Evolutionary conservation across 1,284 basidiomycete species (phyloP).

Genomic region (Malassezia japonica): DNA sequence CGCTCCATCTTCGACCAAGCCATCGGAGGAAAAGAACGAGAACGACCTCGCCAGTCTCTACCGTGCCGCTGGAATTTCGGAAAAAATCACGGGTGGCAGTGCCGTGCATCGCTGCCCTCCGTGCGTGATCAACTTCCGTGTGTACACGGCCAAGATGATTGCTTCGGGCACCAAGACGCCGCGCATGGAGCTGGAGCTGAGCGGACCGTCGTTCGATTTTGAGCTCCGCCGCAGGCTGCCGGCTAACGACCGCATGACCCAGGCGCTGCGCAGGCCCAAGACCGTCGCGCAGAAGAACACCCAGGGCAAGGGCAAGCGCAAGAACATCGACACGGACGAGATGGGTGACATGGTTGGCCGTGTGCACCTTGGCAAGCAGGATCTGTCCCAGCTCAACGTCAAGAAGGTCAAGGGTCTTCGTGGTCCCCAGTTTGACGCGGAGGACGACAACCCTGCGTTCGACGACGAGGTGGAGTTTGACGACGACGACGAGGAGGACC

Average conservation of each 20-base stretch:
- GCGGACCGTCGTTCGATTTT: conserved; percentile 86
- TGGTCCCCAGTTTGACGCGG: conserved; percentile 23
- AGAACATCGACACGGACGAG: conserved; percentile 77
- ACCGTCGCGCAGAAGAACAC: conserved; percentile 60
- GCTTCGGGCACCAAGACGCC: conserved; percentile 52
- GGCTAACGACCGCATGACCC: conserved; percentile 71
- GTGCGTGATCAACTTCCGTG: conserved; percentile 68
- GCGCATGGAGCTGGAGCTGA: conserved; percentile 67
- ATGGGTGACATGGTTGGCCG: conserved; percentile 92
- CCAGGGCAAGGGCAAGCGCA: conserved; percentile 76
- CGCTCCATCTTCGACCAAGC: conserved; percentile 15
- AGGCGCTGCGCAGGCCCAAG: conserved; percentile 74
- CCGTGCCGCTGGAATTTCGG: conserved; percentile 30
- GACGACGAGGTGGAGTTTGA: conserved; percentile 25
- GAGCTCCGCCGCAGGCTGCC: conserved; percentile 64
- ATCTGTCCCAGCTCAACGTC: conserved; percentile 73
- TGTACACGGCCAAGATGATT: conserved; percentile 68
- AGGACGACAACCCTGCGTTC: conserved; percentile 18
- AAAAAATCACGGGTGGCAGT: conserved; percentile 49
- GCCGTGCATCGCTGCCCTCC: conserved; percentile 52
- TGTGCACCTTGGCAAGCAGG: conserved; percentile 82
- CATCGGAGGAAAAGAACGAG: conserved; percentile 2
- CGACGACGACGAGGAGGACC: conserved; percentile 22
- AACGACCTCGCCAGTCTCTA: conserved; percentile 27
- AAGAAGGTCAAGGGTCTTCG: conserved; percentile 79